phyloP scores from a whole-genome alignment of 2,329 filamentous ascomycete genomes.

The Colletotrichum neosansevieriae region DNA sequence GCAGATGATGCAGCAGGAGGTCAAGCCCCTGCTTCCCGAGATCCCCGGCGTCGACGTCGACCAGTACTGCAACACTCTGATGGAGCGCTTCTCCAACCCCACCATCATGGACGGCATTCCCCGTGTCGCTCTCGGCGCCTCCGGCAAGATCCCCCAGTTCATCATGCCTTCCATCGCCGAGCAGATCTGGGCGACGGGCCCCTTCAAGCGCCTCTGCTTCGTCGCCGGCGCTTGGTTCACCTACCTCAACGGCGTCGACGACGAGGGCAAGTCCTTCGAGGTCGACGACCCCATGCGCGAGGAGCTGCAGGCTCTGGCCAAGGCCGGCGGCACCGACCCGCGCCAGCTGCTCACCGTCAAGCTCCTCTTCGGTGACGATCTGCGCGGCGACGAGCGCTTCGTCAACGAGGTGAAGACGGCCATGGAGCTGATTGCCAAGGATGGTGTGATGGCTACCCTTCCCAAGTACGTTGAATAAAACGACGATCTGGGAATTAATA shows the following conservation, averaged over 20 bases:
- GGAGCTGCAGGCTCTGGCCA: slow-evolving; percentile 59
- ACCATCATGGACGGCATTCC: slow-evolving; percentile 67
- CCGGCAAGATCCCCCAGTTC: slow-evolving; percentile 66
- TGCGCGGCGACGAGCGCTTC: slow-evolving; percentile 62
- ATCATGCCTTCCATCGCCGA: slow-evolving; percentile 62
- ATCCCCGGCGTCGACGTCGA: slow-evolving; percentile 65
- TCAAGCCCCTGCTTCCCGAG: slow-evolving; percentile 63
- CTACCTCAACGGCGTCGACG: slow-evolving; percentile 63
- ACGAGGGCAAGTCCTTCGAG: slow-evolving; percentile 56
- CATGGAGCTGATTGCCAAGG: slow-evolving; percentile 59
- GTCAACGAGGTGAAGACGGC: slow-evolving; percentile 59
- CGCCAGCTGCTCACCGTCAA: slow-evolving; percentile 57
- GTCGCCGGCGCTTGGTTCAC: slow-evolving; percentile 63
- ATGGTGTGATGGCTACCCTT: slow-evolving; percentile 62
- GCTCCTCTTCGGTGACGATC: slow-evolving; percentile 63
- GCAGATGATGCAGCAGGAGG: slow-evolving; percentile 68
- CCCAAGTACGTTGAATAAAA: slow-evolving; percentile 57
- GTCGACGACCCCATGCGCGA: slow-evolving; percentile 63
- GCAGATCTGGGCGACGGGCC: slow-evolving; percentile 58
- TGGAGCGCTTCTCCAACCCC: slow-evolving; percentile 67
- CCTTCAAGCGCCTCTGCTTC: slow-evolving; percentile 62
- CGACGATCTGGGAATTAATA: neutral
- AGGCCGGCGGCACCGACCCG: slow-evolving; percentile 57
- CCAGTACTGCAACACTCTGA: slow-evolving; percentile 63
- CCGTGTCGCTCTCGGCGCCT: slow-evolving; percentile 63